Conservation (phyloP, 169 alveolate species). For the Babesia divergens region DNA sequence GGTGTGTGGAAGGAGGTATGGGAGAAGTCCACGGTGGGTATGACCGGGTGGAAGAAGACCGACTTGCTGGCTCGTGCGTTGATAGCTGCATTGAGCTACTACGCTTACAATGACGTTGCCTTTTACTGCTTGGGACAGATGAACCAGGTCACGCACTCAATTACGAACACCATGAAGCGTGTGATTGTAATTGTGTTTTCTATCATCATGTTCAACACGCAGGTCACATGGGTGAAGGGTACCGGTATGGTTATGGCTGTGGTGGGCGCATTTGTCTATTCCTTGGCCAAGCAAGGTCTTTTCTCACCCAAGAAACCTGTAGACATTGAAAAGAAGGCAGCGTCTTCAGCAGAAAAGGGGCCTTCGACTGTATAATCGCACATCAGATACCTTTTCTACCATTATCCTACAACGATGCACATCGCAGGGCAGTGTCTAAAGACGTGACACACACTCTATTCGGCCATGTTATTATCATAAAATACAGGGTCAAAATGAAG, state of each 20-base stretch:
- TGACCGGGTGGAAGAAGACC: constrained; percentile 28
- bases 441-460: no score
- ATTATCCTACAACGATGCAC: no score
- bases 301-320: neutral
- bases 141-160: constrained; percentile 81
- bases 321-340: no score
- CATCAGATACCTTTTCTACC: no score
- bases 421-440: no score
- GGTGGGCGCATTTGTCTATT: constrained; percentile 73
- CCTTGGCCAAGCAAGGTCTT: constrained; percentile 54
- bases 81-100: constrained; percentile 75
- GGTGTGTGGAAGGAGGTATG: constrained; percentile 52
- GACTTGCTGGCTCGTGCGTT: constrained; percentile 26
- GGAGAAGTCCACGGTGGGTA: constrained; percentile 41
- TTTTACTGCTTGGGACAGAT: constrained; percentile 76
- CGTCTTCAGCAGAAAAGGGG: no score
- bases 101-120: constrained; percentile 77
- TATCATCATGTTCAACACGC: constrained; percentile 70
- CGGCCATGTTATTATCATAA: no score
- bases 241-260: constrained; percentile 77
- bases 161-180: constrained; percentile 79
- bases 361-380: no score
- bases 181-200: constrained; percentile 77
- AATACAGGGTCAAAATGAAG: no score
- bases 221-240: constrained; percentile 70